Evolutionary conservation across 345 rosid genomes (phyloP).

Genomic region (Aquilaria sinensis): DNA sequence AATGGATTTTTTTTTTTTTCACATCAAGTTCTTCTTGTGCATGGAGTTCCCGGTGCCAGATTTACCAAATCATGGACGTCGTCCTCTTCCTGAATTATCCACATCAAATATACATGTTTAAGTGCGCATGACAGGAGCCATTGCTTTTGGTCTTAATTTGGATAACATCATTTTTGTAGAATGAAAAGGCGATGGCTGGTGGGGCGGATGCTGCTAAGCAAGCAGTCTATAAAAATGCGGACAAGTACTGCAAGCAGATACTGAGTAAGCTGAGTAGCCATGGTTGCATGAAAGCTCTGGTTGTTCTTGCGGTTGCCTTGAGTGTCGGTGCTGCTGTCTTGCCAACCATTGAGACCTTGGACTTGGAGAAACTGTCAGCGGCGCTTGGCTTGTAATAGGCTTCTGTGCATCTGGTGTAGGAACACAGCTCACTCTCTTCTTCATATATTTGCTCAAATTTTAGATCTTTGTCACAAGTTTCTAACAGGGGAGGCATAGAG

Average conservation of each 20-base stretch:
- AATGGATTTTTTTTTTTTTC: background rate
- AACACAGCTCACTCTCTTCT: too few species aligned
- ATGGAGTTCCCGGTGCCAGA: too few species aligned
- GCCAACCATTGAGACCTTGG: constrained; percentile 26
- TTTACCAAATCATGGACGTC: too few species aligned
- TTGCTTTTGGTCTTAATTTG: too few species aligned
- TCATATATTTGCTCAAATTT: too few species aligned
- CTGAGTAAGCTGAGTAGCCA: constrained; percentile 37
- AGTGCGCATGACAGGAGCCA: too few species aligned
- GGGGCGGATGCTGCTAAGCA: constrained; percentile 26
- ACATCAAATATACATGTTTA: too few species aligned
- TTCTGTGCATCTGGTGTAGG: too few species aligned
- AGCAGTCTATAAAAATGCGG: constrained; percentile 37
- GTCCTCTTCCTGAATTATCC: too few species aligned
- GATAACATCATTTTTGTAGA: constrained; percentile 22
- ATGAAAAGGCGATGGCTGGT: constrained; percentile 43
- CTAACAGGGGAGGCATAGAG: too few species aligned
- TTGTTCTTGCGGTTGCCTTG: constrained; percentile 29
- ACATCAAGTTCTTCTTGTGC: too few species aligned
- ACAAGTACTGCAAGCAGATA: constrained; percentile 49
- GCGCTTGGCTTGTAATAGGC: constrained; percentile 23
- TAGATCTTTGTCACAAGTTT: too few species aligned
- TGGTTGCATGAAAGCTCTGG: constrained; percentile 42
- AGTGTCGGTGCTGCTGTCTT: constrained; percentile 44
- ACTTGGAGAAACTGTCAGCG: constrained; percentile 29